Evolutionary conservation across 768 basidiomycete species (phyloP).

Genomic region (Pholiota conissans): DNA sequence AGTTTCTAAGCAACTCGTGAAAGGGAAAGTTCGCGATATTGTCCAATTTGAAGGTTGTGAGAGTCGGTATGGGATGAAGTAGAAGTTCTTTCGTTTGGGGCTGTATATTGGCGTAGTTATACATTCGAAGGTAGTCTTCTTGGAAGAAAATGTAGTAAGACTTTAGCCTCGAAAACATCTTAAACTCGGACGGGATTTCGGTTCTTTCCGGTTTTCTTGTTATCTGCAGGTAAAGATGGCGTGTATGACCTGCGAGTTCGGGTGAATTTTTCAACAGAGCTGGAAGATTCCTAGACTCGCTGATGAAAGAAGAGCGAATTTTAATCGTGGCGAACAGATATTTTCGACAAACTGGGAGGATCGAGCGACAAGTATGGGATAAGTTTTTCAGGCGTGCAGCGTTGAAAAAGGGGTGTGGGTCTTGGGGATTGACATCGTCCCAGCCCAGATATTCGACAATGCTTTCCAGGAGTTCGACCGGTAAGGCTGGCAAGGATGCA

Average conservation of each 20-base stretch:
- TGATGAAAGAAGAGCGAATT: too few species aligned
- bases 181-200: not conserved
- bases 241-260: not conserved
- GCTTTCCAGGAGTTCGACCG: too few species aligned
- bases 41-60: not conserved
- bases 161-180: not conserved
- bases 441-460: too few species aligned
- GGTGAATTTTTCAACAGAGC: not conserved
- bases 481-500: too few species aligned
- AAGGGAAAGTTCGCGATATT: not conserved
- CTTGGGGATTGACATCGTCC: too few species aligned
- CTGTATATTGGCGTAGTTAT: not conserved
- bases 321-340: too few species aligned
- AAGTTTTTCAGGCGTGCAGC: too few species aligned
- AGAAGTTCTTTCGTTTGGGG: not conserved
- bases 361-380: too few species aligned
- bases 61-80: not conserved
- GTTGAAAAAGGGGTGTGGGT: too few species aligned
- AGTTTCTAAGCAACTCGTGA: not conserved
- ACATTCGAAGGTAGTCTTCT: not conserved
- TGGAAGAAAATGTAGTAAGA: not conserved
- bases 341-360: too few species aligned
- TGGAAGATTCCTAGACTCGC: not conserved
- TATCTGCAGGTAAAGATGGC: not conserved
- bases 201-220: not conserved